Evolutionary conservation across 441 rosid species (phyloP), one percentile per base, ranked within the genome.

Genomic region (California macrophylla): DNA sequence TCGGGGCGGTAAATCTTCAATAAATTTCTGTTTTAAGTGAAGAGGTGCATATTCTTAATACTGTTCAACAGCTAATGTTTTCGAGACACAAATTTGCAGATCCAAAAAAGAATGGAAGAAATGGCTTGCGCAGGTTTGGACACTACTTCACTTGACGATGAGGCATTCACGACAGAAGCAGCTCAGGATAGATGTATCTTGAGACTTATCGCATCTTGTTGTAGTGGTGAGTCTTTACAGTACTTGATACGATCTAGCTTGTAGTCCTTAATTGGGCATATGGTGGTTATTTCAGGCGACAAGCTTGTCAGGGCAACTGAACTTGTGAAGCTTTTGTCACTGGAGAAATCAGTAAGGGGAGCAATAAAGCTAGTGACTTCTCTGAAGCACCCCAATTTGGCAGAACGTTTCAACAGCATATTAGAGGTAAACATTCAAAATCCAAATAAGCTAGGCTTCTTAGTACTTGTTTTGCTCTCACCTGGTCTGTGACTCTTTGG

Each of bases 171-270:
- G 68, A 63, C 73, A 15, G 93, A 89, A 80, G 87, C 90, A 34
- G 87, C 96, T 76, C 98, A 88, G 82, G 98, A 93, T 76, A 85
- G 81, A 84, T 91, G 97, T 80, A 91, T 91, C 70, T 78, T 93
- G 77, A 76, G 88, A 81, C 91, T 93, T 71, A 86, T 91, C 63
- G 93, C 91, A 54, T 84, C 95, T 15, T 91, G 98, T 74, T 91
- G 98, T 79, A 86, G 81, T 66, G 80, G 98, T 91, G 77, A 87
- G 91, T 82, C 60, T 60, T 54, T 67, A 56, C n/a, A 7, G 62
- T 58, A n/a, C 70, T n/a, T 29, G 15, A 28, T 12, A 16, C 8
- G 32, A 13, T 24, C 12, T 50, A 52, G 45, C 15, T 38, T n/a
- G 16, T 10, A 42, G 40, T 36, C 1, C 40, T 9, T 36, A 7